Evolutionary conservation across 225 moss, liverwort and hornwort genomes (phyloP).

Genomic region (Asterella californica): DNA sequence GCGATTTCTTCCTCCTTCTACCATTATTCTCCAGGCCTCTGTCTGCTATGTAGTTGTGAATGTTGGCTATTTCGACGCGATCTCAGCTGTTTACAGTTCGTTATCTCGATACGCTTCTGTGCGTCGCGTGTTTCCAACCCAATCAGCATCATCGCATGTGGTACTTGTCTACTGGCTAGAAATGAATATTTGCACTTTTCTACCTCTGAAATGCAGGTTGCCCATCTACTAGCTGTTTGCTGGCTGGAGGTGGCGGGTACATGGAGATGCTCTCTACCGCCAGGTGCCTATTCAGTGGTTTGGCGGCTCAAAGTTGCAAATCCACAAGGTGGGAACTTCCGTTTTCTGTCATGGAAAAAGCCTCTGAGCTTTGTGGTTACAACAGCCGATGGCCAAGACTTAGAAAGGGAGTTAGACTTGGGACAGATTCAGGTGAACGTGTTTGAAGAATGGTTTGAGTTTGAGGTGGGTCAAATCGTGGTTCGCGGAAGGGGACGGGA

Average conservation of each 20-base stretch:
- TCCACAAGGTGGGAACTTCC: slow-evolving; percentile 69
- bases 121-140: not conserved
- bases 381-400: slow-evolving; percentile 46
- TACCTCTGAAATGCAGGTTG: slow-evolving; percentile 44
- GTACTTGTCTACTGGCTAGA: not conserved
- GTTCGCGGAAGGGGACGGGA: slow-evolving; percentile 46
- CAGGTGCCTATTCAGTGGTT: slow-evolving; percentile 63
- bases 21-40: too few species aligned
- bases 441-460: slow-evolving; percentile 86
- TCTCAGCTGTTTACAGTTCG: not conserved
- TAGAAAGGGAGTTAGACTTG: slow-evolving; percentile 66
- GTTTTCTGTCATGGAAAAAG: slow-evolving; percentile 70
- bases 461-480: slow-evolving; percentile 73
- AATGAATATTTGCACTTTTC: not conserved
- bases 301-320: slow-evolving; percentile 90
- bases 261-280: slow-evolving; percentile 73
- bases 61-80: not conserved
- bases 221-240: slow-evolving; percentile 71
- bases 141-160: too few species aligned
- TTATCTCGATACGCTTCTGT: not conserved
- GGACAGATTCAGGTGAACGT: slow-evolving; percentile 32
- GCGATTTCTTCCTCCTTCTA: too few species aligned
- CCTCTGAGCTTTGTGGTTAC: slow-evolving; percentile 58
- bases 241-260: slow-evolving; percentile 72
- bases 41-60: too few species aligned